Evolutionary conservation across 1,284 basidiomycete species (phyloP), one percentile per base, ranked within the genome.

Genomic region (Marasmius tenuissimus): DNA sequence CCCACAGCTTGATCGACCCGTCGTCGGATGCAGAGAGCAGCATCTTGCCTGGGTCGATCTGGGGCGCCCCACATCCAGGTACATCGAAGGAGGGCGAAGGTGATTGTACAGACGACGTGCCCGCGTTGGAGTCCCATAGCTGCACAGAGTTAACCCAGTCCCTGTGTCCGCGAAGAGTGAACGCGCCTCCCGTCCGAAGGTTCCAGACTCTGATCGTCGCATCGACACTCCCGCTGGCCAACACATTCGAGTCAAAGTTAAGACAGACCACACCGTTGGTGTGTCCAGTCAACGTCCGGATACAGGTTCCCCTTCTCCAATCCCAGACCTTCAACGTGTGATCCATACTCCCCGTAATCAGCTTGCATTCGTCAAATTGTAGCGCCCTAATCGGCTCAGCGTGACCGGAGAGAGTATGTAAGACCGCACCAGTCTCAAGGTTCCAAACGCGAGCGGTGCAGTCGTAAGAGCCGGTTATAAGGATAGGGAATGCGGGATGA

Each of bases 391-490:
- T 88, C 33, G 93, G 96, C 22, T 96, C 86, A 3, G 93, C 93
- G 72, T 99, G 97, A 9, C 97, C 97, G 38, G 85, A 85, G 51
- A 99, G 83, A 67, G 90, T 89, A 48, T 89, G 89, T 20, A 98
- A 82, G 72, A 93, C 89, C 59, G 87, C 82, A 27, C 96, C 96
- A 0, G 92, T 94, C 75, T 97, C 96, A 61, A 99, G 85, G 73
- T 99, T 98, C 97, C 97, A 99, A 1, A 99, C 90, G 18, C 96
- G 88, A 0, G 91, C 90, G 0, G 95, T 98, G 66, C 94, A 91
- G 73, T 99, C 97, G 77, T 98, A 98, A 5, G 95, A 97, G 50
- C 97, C 97, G 0, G 97, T 98, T 78, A 99, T 97, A 58, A 99
- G 88, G 64, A 99, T 88, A 0, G 97, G 96, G 73, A 96, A 94